Percentiles rank a stretch among this genome's conserved stretches.
phyloP scores from a whole-genome alignment of 495 filamentous ascomycete species.

The Xylaria intraflava region DNA sequence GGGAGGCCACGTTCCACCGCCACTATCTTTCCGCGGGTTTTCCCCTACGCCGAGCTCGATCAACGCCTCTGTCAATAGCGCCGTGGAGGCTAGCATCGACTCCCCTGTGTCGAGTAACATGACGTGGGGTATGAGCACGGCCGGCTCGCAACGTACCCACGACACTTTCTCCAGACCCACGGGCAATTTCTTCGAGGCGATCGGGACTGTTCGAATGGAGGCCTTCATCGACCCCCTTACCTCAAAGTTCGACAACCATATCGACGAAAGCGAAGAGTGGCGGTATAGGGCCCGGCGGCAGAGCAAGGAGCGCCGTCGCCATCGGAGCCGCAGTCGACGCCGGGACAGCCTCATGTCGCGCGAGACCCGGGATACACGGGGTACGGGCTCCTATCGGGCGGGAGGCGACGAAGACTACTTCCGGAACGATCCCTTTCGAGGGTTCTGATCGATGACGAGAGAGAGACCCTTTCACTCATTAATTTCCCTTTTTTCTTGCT shows the following conservation, averaged over 20 bases:
- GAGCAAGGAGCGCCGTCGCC: constrained; percentile 45
- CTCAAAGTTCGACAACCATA: constrained; percentile 37
- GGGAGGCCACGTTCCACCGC: constrained; percentile 58
- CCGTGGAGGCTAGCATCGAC: constrained; percentile 45
- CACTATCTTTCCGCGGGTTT: constrained; percentile 65
- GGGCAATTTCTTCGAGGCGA: constrained; percentile 62
- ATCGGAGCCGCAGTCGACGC: constrained; percentile 44
- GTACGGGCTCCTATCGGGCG: constrained; percentile 31
- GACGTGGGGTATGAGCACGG: constrained; percentile 35
- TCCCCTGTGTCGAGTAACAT: constrained; percentile 31
- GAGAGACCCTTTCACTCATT: too few species aligned
- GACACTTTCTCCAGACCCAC: constrained; percentile 52
- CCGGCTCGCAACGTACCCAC: constrained; percentile 48
- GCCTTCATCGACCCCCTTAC: constrained; percentile 68
- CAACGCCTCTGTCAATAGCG: constrained; percentile 44
- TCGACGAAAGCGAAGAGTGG: constrained; percentile 43
- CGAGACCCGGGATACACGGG: constrained; percentile 34
- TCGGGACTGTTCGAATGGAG: constrained; percentile 94
- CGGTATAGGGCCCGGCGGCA: constrained; percentile 33
- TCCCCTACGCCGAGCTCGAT: constrained; percentile 52
- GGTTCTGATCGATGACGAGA: constrained; percentile 29
- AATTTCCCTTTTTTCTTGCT: too few species aligned
- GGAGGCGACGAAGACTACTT: constrained; percentile 39
- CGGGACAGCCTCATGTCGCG: constrained; percentile 44
- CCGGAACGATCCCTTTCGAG: constrained; percentile 43